These are phyloP conservation scores for Leonotis leonurus DNA, from an alignment of 257 asterid species.

Conservation along the genomic window DNA sequence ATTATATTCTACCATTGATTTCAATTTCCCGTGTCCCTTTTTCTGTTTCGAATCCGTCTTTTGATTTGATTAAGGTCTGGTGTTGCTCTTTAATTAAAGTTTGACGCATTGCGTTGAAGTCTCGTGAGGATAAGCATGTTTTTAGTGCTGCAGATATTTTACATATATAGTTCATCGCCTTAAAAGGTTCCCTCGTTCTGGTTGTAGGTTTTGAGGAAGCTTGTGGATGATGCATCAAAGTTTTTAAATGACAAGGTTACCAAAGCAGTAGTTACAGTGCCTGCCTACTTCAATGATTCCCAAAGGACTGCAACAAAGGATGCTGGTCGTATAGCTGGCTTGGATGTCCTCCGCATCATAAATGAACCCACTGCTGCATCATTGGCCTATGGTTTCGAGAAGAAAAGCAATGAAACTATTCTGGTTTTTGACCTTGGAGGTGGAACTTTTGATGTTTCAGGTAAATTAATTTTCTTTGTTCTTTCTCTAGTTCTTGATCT, in stretches of 20 bases:
- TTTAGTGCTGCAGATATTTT: no score
- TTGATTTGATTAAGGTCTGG: not conserved
- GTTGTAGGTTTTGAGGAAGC: conserved; percentile 77
- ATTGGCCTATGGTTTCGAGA: conserved; percentile 86
- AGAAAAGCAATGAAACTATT: conserved; percentile 76
- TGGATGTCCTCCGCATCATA: conserved; percentile 81
- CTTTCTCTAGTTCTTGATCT: not conserved
- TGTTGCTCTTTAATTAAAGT: no score
- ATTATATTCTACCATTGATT: not conserved
- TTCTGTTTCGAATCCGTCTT: not conserved
- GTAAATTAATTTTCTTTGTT: conserved; percentile 22
- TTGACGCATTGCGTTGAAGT: no score
- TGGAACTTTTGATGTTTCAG: conserved; percentile 92
- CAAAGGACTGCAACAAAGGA: conserved; percentile 93
- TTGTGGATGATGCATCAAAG: conserved; percentile 93
- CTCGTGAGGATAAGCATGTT: not conserved
- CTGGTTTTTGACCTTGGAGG: conserved; percentile 89
- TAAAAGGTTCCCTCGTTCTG: not conserved
- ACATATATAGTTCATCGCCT: no score
- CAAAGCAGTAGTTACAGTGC: conserved; percentile 92
- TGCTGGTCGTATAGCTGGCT: conserved; percentile 91
- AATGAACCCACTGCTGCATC: conserved; percentile 96
- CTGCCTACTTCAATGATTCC: conserved; percentile 89
- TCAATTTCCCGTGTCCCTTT: not conserved
- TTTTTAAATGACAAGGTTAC: conserved; percentile 85